Percentiles rank a stretch among this genome's conserved stretches.
Evolutionary conservation across 2,329 filamentous ascomycete species (phyloP).

Genomic region (Paecilomyces formosus): DNA sequence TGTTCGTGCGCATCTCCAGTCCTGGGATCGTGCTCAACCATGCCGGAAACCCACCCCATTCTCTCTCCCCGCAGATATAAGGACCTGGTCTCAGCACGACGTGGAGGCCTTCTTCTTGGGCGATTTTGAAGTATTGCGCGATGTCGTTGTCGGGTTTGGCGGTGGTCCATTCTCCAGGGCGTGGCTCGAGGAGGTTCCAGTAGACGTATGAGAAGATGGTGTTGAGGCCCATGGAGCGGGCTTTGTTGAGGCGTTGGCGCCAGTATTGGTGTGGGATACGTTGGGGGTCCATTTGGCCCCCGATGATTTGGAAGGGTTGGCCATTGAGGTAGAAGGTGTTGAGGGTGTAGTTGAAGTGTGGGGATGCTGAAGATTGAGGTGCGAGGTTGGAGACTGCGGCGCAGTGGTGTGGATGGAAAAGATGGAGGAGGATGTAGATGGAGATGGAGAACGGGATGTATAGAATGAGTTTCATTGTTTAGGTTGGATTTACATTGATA

Average conservation of each 20-base stretch:
- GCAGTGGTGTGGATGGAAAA: neutral
- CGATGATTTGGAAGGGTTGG: slow-evolving; percentile 3
- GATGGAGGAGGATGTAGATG: neutral
- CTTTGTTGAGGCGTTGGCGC: slow-evolving; percentile 39
- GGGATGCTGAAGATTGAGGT: neutral
- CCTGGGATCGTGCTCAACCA: slow-evolving; percentile 38
- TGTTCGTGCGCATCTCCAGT: slow-evolving; percentile 36
- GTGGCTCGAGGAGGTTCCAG: slow-evolving; percentile 44
- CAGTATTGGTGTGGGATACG: slow-evolving; percentile 42
- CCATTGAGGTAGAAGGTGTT: slow-evolving; percentile 2
- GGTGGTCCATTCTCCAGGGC: slow-evolving; percentile 31
- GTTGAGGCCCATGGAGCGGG: slow-evolving; percentile 43
- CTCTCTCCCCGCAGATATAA: slow-evolving; percentile 44
- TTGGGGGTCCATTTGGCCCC: slow-evolving; percentile 21
- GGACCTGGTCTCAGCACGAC: slow-evolving; percentile 42
- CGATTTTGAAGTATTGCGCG: slow-evolving; percentile 40
- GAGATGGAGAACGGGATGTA: neutral
- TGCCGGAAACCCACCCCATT: slow-evolving; percentile 44
- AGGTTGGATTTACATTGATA: neutral
- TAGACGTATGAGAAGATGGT: slow-evolving; percentile 47
- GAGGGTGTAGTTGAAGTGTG: slow-evolving; percentile 1
- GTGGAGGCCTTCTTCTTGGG: slow-evolving; percentile 41
- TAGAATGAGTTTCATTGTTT: neutral
- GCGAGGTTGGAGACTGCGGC: neutral
- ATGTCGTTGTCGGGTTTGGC: slow-evolving; percentile 38